Evolutionary conservation across 1,139 yeast genomes (phyloP).

Genomic region (Scheffersomyces quercinus): DNA sequence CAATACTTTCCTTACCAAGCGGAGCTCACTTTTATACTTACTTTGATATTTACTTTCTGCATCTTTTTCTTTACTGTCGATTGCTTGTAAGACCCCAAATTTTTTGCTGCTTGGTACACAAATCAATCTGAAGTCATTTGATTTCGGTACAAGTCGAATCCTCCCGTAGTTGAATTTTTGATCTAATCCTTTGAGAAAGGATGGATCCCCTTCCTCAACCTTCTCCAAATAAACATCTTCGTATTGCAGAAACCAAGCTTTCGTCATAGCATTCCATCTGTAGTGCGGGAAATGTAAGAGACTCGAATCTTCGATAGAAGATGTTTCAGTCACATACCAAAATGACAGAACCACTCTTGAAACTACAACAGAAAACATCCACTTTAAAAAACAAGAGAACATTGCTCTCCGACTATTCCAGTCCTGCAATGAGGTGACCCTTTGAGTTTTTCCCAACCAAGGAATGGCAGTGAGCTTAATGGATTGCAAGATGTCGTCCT

Average conservation of each 20-base stretch:
- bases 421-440: slow-evolving; percentile 38
- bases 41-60: too few relatives aligned
- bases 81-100: slow-evolving; percentile 4
- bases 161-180: slow-evolving; percentile 31
- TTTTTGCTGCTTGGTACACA: slow-evolving; percentile 50
- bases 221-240: slow-evolving; percentile 26
- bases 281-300: slow-evolving; percentile 58
- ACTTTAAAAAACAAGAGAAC: slow-evolving; percentile 47
- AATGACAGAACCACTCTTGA: slow-evolving; percentile 50
- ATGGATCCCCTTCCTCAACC: background rate
- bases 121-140: slow-evolving; percentile 56
- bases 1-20: slow-evolving; percentile 34
- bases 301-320: slow-evolving; percentile 41
- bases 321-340: slow-evolving; percentile 69
- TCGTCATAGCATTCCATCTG: slow-evolving; percentile 54
- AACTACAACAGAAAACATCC: slow-evolving; percentile 58
- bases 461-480: slow-evolving; percentile 40
- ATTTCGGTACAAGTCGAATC: slow-evolving; percentile 56
- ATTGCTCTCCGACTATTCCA: slow-evolving; percentile 27
- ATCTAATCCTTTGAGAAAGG: slow-evolving; percentile 2
- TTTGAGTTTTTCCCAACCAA: slow-evolving; percentile 45
- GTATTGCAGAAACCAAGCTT: slow-evolving; percentile 43
- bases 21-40: slow-evolving; percentile 13
- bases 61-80: slow-evolving; percentile 3
- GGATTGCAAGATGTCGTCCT: slow-evolving; percentile 23